Conservation (phyloP, 345 rosid genomes). For the Hypericum perforatum region DNA sequence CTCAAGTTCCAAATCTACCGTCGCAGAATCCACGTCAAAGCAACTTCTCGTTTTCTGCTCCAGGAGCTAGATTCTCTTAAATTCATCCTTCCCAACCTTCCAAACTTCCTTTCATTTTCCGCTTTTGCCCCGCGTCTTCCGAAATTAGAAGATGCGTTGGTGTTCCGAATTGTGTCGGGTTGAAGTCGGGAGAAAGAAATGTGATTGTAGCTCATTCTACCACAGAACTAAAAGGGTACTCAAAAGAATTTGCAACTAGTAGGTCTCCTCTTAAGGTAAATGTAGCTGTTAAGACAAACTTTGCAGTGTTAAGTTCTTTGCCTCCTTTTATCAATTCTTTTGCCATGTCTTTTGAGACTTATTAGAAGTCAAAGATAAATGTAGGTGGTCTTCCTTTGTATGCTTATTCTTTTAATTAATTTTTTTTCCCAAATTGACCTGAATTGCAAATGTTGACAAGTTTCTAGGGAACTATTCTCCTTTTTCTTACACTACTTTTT, state of each 20-base stretch:
- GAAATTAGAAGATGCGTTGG: conserved; percentile 38
- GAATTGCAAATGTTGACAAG: conserved; percentile 1
- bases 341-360: conserved; percentile 26
- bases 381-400: conserved; percentile 3
- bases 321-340: conserved; percentile 40
- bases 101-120: conserved; percentile 7
- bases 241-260: conserved; percentile 36
- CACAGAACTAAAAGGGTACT: conserved; percentile 38
- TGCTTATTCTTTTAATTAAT: conserved; percentile 11
- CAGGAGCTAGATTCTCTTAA: conserved; percentile 29
- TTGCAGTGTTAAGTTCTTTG: conserved; percentile 20
- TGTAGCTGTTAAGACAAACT: conserved; percentile 21
- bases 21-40: conserved; percentile 34
- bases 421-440: conserved; percentile 12
- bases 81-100: conserved; percentile 14
- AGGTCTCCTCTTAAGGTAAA: conserved; percentile 20
- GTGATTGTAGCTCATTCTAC: conserved; percentile 54
- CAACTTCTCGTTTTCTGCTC: conserved; percentile 23
- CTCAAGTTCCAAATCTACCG: conserved; percentile 19
- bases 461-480: conserved; percentile 7
- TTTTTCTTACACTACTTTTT: neutral
- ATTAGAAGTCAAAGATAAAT: conserved; percentile 14
- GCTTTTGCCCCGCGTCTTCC: conserved; percentile 20
- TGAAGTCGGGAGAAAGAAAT: conserved; percentile 33
- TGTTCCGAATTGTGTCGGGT: conserved; percentile 40